A percentile compares a stretch with the other conserved stretches of the same genome.
Evolutionary conservation across 2,329 filamentous ascomycete genomes (phyloP).

Genomic region (Teratosphaeriaceae sp.): DNA sequence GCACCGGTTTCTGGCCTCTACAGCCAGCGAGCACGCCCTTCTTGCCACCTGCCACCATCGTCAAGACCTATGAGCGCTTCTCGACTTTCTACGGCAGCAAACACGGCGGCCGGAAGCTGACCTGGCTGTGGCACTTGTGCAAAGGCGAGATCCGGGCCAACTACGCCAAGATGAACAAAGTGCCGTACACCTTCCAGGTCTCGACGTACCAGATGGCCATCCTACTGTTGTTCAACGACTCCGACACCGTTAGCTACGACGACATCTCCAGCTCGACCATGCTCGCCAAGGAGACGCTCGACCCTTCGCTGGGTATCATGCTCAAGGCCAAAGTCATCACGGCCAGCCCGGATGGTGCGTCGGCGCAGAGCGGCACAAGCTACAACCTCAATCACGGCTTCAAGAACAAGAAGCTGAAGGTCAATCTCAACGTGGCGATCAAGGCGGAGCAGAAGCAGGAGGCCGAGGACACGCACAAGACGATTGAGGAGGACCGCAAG

Average conservation of each 20-base stretch:
- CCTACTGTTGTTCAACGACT: slow-evolving; percentile 88
- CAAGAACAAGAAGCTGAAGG: slow-evolving; percentile 96
- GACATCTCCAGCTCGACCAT: slow-evolving; percentile 79
- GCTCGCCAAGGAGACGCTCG: slow-evolving; percentile 72
- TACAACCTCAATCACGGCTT: slow-evolving; percentile 90
- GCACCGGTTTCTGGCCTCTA: slow-evolving; percentile 96
- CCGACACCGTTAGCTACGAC: slow-evolving; percentile 75
- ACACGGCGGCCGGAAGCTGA: slow-evolving; percentile 92
- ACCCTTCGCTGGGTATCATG: slow-evolving; percentile 78
- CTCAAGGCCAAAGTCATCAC: slow-evolving; percentile 87
- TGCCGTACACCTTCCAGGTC: slow-evolving; percentile 93
- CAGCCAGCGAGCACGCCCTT: slow-evolving; percentile 83
- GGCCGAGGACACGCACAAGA: slow-evolving; percentile 96
- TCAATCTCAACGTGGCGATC: slow-evolving; percentile 92
- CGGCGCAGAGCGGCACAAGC: slow-evolving; percentile 68
- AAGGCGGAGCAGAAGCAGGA: slow-evolving; percentile 96
- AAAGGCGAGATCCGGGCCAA: slow-evolving; percentile 95
- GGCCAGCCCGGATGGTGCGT: slow-evolving; percentile 63
- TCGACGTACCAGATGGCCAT: slow-evolving; percentile 98
- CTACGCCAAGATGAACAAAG: slow-evolving; percentile 81
- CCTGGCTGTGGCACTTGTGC: slow-evolving; percentile 97
- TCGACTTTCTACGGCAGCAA: slow-evolving; percentile 90
- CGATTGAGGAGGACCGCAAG: slow-evolving; percentile 96
- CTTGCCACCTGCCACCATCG: slow-evolving; percentile 76
- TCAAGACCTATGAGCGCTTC: slow-evolving; percentile 84